phyloP scores from a whole-genome alignment of 768 basidiomycete species.

The Scleroderma bovista region DNA sequence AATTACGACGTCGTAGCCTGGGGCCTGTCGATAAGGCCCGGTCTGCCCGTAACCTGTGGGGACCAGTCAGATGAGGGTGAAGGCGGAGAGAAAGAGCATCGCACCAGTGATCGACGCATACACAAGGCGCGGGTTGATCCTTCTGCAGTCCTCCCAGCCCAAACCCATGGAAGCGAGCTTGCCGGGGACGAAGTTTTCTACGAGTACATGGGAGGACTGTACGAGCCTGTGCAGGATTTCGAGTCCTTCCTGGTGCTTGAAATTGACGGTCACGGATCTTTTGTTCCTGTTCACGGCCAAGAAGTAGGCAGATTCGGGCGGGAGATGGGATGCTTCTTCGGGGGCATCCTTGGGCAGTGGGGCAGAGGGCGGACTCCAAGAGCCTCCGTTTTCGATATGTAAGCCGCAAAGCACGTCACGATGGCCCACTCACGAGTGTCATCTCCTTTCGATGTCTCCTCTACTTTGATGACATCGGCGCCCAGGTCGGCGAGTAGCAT shows the following conservation, averaged over 20 bases:
- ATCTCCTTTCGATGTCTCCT: slow-evolving; percentile 75
- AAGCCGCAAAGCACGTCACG: slow-evolving; percentile 6
- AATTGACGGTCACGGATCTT: slow-evolving; percentile 82
- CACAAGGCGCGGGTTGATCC: slow-evolving; percentile 74
- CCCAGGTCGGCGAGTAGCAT: slow-evolving; percentile 92
- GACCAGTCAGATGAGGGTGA: background rate
- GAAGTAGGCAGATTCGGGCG: slow-evolving; percentile 92
- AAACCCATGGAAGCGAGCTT: slow-evolving; percentile 83
- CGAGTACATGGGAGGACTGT: slow-evolving; percentile 72
- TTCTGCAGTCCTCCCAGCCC: slow-evolving; percentile 75
- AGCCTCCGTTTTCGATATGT: slow-evolving; percentile 36
- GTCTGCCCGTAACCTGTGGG: slow-evolving; percentile 75
- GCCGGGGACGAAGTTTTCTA: slow-evolving; percentile 84
- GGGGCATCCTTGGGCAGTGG: slow-evolving; percentile 45
- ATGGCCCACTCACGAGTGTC: slow-evolving; percentile 64
- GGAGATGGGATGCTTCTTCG: slow-evolving; percentile 53
- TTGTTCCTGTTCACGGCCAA: slow-evolving; percentile 86
- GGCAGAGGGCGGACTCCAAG: slow-evolving; percentile 62
- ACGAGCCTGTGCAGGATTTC: slow-evolving; percentile 71
- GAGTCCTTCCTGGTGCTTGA: slow-evolving; percentile 74
- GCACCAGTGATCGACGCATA: slow-evolving; percentile 87
- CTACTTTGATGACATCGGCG: slow-evolving; percentile 92
- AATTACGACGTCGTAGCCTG: slow-evolving; percentile 85
- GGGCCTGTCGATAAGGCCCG: slow-evolving; percentile 76
- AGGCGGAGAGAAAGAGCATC: slow-evolving; percentile 7